Evolutionary conservation across 1,284 basidiomycete species (phyloP), one percentile per base, ranked within the genome.

Genomic region (Ceratobasidium sp.): DNA sequence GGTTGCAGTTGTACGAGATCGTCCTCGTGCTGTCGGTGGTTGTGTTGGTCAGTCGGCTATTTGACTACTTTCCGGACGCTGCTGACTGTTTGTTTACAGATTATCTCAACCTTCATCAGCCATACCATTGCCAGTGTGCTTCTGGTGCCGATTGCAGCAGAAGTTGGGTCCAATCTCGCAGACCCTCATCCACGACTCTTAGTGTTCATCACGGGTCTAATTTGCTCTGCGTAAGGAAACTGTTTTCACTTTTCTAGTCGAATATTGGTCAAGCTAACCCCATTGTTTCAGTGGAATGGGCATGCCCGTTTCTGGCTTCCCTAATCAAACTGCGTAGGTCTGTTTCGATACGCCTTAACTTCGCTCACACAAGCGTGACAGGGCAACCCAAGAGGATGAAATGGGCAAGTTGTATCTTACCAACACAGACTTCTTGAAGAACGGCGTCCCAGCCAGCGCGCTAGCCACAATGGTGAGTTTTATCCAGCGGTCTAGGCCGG

Each of bases 91-190:
- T 52, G 44, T 49, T 59, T 46, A 40, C 80, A 94, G 91, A 83
- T 95, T 77, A 87, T 95, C 75, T 95, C 93, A 17, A 96, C 94
- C 0, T 95, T 96, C 84, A 97, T 98, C 83, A 96, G 95, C 81
- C 96, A 98, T 85, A 98, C 96, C 1, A 98, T 99, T 81, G 97
- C 98, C 0, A 95, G 95, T 57, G 95, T 99, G 8, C 89, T 99
- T 29, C 89, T 99, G 9, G 96, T 98, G 3, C 98, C 98, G 11
- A 98, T 99, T 77, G 98, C 97, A 0, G 90, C 93, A 76, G 91
- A 96, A 84, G 95, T 99, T 19, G 98, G 96, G 3, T 86, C 88
- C 40, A 92, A 89, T 61, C 86, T 99, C 74, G 88, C 90, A 1
- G 91, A 84, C 22, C 86, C 87, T 49, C 93, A 92, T 80, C 87